Evolutionary conservation across 352 stramenopile species (phyloP).

Genomic region (Phytophthora sp.): DNA sequence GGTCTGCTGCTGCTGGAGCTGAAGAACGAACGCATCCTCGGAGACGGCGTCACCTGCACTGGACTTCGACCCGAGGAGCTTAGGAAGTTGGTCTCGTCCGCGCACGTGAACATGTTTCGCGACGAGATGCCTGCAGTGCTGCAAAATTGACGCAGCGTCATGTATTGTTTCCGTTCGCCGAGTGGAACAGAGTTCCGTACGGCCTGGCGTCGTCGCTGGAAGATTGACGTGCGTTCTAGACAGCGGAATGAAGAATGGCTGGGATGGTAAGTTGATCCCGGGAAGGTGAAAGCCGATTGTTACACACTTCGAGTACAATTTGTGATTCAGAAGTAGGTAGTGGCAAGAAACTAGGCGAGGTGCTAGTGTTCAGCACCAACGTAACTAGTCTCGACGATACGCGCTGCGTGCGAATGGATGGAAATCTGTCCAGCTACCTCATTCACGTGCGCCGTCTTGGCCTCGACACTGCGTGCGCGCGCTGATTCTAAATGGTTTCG

Average conservation of each 20-base stretch:
- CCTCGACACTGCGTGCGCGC: neutral
- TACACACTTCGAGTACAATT: slow-evolving; percentile 24
- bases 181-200: neutral
- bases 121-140: slow-evolving; percentile 31
- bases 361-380: slow-evolving; percentile 22
- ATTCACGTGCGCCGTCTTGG: neutral
- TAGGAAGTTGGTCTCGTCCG: slow-evolving; percentile 26
- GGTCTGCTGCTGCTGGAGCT: slow-evolving; percentile 36
- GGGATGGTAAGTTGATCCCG: slow-evolving; percentile 23
- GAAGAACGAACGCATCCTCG: slow-evolving; percentile 31
- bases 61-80: slow-evolving; percentile 15
- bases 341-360: slow-evolving; percentile 1
- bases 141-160: slow-evolving; percentile 18
- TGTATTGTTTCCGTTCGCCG: neutral
- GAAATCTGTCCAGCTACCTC: neutral
- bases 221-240: slow-evolving; percentile 7
- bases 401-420: neutral
- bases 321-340: slow-evolving; percentile 20
- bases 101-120: slow-evolving; percentile 37
- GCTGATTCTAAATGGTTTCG: slow-evolving; percentile 39
- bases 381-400: too few species aligned
- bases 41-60: slow-evolving; percentile 14
- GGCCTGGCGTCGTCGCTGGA: neutral
- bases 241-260: slow-evolving; percentile 31
- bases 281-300: slow-evolving; percentile 11